These are phyloP conservation scores for Cyclotella distinguenda DNA, from an alignment of 108 stramenopile genomes.

Conservation along the genomic window DNA sequence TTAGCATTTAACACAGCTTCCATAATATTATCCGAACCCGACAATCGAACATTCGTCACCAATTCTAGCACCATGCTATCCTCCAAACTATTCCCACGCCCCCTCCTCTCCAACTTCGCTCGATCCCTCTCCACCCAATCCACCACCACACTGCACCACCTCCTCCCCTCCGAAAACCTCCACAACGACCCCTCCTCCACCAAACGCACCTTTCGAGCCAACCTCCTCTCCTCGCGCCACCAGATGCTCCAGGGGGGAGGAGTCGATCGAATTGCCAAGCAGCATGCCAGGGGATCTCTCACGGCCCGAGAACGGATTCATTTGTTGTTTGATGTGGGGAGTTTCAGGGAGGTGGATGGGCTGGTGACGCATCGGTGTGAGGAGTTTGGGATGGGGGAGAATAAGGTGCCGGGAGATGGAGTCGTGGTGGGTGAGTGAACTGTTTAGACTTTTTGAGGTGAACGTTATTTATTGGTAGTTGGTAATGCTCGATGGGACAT, in stretches of 20 bases:
- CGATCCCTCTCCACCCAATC: not conserved
- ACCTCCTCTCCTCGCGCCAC: constrained; percentile 57
- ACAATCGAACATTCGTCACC: too few relatives aligned
- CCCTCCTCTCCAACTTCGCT: too few relatives aligned
- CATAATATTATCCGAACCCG: too few relatives aligned
- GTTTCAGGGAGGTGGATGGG: constrained; percentile 94
- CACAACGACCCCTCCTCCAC: constrained; percentile 61
- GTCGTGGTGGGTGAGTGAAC: constrained; percentile 65
- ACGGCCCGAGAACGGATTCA: constrained; percentile 95
- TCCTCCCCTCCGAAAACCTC: constrained; percentile 15
- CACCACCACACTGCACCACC: constrained; percentile 17
- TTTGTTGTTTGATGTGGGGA: constrained; percentile 87
- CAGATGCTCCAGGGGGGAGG: constrained; percentile 90
- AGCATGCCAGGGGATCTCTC: constrained; percentile 95
- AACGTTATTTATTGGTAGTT: too few relatives aligned
- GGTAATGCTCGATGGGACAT: too few relatives aligned
- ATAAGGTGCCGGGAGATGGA: constrained; percentile 93
- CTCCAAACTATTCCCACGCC: too few relatives aligned
- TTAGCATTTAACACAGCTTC: too few relatives aligned
- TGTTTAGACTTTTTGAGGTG: not conserved
- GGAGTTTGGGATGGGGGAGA: constrained; percentile 96
- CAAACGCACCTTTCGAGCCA: constrained; percentile 80
- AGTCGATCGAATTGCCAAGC: constrained; percentile 67
- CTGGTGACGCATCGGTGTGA: constrained; percentile 94
- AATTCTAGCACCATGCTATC: too few relatives aligned